Evolutionary conservation across 2,329 filamentous ascomycete genomes (phyloP), one percentile per base, ranked within the genome.

Genomic region (Orbilia ellipsospora): DNA sequence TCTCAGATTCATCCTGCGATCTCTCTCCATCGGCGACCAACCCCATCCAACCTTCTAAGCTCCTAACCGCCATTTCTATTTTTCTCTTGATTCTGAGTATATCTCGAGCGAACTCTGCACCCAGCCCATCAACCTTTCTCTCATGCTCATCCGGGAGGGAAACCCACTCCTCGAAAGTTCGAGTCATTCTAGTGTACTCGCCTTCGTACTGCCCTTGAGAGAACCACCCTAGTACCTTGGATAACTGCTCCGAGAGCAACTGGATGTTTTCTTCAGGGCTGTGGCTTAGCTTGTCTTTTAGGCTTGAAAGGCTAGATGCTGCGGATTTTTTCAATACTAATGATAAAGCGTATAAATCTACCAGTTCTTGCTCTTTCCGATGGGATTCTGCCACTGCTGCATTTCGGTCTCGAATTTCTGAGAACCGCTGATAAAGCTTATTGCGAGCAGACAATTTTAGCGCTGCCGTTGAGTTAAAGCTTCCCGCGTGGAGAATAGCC

Each of bases 261-360:
- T 76, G 73, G 52, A 76, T 76, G n/a, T 59, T 66, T 40, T 76
- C 73, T 42, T 76, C 73, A 26, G 73, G 65, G 16, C 42, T 70
- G 36, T 40, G 18, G 6, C 61, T 66, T 5, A 76, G 36, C 23
- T 59, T 69, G 18, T 76, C 61, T 54, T 64, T 76, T 36, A 50
- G 56, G 48, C 63, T 52, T 40, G 42, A 45, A 5, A 61, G 45
- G 23, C 50, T 61, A 10, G 57, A 61, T 31, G 44, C 50, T 2
- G 65, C 36, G 0, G 64, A 44, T 15, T 61, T 61, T 10, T 70
- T 66, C 31, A 76, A 50, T 13, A 76, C 61, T n/a, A 76, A 52
- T 2, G 65, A 65, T 36, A 76, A 42, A 2, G 73, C 65, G 18
- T 70, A 36, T n/a, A 70, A 13, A 15, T 76, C 66, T n/a, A 70